Evolutionary conservation across 306 rosid genomes (phyloP), one percentile per base, ranked within the genome.

Genomic region (Oemleria cerasiformis): DNA sequence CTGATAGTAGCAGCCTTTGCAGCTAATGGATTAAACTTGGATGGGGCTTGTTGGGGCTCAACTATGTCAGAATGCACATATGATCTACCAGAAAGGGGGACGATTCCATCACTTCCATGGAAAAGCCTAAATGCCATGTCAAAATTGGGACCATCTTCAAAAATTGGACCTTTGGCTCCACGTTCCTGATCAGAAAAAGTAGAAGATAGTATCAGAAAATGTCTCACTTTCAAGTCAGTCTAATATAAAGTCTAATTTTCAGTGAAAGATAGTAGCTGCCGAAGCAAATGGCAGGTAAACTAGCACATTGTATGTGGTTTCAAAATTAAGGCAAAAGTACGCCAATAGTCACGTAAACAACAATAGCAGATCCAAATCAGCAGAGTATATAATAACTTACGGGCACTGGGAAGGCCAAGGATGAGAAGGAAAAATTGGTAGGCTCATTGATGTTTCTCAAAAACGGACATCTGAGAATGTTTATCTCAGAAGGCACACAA

Each of bases 1-100:
- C 98, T 94, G 77, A 94, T 94, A 43, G 98, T 94, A 70, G 98
- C 98, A 54, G 98, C 98, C 86, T 78, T 91, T 56, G 98, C 98
- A 70, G 98, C 97, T 78, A 94, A 85, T 63, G 98, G 98, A 82
- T 94, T 89, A 77, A 94, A 94, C 70, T 83, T 85, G 51, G 87
- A 71, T 49, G 88, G 81, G 63, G 88, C 77, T 79, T 66, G 75
- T 45, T 83, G 80, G 11, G 71, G 74, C 75, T 74, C 82, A 53
- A 79, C 87, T 74, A 80, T 80, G 82, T 82, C 85, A 30, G 86
- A 73, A 77, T 21, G 85, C 73, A 70, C 82, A 57, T 67, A 86
- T 20, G 97, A 74, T 78, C 90, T 84, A 75, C 77, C 91, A 53
- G 94, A 82, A 40, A 94, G 86, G 69, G 98, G 98, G 56, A 94